Conservation (phyloP, 441 rosid species). For the Erodium moschatum region DNA sequence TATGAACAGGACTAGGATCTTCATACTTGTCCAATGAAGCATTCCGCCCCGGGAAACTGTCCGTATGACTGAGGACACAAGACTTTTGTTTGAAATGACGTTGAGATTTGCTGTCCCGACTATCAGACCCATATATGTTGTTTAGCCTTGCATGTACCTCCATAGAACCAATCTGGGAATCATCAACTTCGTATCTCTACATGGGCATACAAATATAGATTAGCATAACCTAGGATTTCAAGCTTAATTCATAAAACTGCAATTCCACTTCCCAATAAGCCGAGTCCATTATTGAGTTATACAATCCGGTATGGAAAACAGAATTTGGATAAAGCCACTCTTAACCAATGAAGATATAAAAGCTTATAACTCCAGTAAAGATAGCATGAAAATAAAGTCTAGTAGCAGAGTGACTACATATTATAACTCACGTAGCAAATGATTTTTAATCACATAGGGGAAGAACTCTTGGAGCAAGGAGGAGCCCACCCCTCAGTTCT, state of each 20-base stretch:
- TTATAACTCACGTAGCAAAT: not conserved
- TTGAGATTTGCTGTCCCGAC: constrained; percentile 31
- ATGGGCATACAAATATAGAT: constrained; percentile 20
- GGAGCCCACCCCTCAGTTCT: not conserved
- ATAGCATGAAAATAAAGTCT: not conserved
- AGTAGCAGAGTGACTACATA: not conserved
- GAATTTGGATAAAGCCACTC: not conserved
- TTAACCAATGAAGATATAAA: not conserved
- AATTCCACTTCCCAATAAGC: not conserved
- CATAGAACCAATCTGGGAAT: constrained; percentile 32
- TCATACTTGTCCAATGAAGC: constrained; percentile 33
- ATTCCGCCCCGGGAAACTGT: constrained; percentile 29
- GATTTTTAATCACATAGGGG: not conserved
- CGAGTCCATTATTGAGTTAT: not conserved
- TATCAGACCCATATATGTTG: constrained; percentile 35
- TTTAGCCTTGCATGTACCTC: constrained; percentile 33
- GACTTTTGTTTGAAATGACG: constrained; percentile 35
- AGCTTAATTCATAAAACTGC: not conserved
- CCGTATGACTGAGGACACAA: constrained; percentile 27
- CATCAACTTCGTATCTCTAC: constrained; percentile 40
- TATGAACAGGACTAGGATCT: constrained; percentile 29
- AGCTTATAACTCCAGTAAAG: not conserved
- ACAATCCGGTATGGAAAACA: not conserved
- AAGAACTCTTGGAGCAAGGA: not conserved
- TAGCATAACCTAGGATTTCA: not conserved